phyloP scores from a whole-genome alignment of 2,329 filamentous ascomycete species.

The Colletotrichum sp. region DNA sequence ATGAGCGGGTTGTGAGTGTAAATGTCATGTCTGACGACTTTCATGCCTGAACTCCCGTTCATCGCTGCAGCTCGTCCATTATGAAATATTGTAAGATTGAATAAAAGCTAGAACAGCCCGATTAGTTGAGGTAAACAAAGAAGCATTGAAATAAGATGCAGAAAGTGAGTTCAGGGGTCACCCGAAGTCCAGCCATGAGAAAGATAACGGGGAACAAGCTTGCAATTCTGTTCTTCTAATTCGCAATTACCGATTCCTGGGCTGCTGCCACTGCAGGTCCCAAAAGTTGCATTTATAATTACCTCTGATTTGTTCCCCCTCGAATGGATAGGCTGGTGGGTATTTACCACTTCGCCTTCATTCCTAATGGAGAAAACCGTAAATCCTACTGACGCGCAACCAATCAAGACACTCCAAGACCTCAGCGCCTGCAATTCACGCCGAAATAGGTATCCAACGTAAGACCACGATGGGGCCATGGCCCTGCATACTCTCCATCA shows the following conservation, averaged over 20 bases:
- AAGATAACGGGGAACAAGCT: background rate
- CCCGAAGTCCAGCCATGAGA: background rate
- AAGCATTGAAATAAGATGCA: background rate
- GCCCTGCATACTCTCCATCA: background rate
- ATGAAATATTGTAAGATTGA: rapidly evolving
- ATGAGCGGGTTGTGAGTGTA: background rate
- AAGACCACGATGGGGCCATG: background rate
- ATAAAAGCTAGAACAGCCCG: background rate
- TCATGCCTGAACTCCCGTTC: background rate
- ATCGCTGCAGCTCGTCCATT: background rate
- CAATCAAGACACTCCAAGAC: background rate
- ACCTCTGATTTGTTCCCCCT: background rate
- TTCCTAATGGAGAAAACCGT: background rate
- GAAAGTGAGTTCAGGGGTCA: background rate
- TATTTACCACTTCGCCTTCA: background rate
- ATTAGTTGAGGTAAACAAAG: rapidly evolving
- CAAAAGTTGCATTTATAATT: background rate
- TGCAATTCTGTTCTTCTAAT: background rate
- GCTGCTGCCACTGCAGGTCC: background rate
- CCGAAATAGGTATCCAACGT: background rate
- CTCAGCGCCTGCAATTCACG: background rate
- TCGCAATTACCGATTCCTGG: background rate
- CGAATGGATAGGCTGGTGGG: background rate
- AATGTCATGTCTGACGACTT: background rate
- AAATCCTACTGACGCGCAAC: background rate